A percentile compares a stretch with the other conserved stretches of the same genome.
These are phyloP conservation scores for Spergularia bocconei DNA, from an alignment of 148 eudicot species.

Conservation along the genomic window DNA sequence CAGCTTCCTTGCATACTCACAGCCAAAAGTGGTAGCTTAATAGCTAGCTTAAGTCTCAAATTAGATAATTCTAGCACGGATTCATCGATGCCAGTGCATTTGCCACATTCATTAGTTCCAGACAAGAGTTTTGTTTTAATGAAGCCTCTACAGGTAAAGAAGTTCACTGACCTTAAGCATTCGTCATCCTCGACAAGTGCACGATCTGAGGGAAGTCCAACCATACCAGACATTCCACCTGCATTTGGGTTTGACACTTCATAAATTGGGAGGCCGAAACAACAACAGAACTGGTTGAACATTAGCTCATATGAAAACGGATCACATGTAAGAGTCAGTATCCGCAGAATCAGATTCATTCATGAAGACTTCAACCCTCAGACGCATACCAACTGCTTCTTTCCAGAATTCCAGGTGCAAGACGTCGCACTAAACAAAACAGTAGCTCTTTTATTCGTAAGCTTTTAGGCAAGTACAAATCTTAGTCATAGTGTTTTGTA, in stretches of 20 bases:
- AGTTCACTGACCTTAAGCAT: conserved; percentile 61
- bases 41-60: neutral
- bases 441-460: neutral
- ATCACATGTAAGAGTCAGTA: neutral
- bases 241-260: conserved; percentile 19
- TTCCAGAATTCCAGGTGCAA: neutral
- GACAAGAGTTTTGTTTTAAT: neutral
- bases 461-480: neutral
- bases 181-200: conserved; percentile 87
- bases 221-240: conserved; percentile 83
- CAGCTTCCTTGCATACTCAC: neutral
- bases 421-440: neutral
- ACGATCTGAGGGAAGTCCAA: conserved; percentile 94
- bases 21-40: neutral
- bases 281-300: neutral
- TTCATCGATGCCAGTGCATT: no score
- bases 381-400: neutral
- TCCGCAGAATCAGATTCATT: neutral
- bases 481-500: neutral
- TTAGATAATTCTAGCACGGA: neutral
- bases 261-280: neutral
- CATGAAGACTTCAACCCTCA: neutral
- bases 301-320: neutral
- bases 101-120: no score
- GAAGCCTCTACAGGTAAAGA: conserved; percentile 5